Evolutionary conservation across 2,329 filamentous ascomycete genomes (phyloP).

Genomic region (Xylariaceae sp.): DNA sequence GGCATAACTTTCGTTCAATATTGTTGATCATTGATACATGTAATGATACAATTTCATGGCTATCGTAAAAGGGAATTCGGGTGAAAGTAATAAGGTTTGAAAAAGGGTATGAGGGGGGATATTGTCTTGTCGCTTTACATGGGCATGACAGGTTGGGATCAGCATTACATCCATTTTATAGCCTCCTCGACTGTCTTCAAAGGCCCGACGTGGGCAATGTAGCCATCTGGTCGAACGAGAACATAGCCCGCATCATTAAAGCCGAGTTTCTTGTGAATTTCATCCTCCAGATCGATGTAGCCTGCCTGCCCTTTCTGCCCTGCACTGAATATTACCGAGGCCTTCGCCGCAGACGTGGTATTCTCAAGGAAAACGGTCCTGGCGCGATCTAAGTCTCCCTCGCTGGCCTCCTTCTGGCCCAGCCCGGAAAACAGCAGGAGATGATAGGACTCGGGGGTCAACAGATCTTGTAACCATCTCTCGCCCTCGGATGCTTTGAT

Average conservation of each 20-base stretch:
- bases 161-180: conserved; percentile 15
- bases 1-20: not conserved
- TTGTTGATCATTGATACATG: not conserved
- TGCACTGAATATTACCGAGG: conserved; percentile 22
- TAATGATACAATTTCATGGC: not conserved
- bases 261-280: conserved; percentile 24
- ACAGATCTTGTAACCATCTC: conserved; percentile 23
- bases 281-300: conserved; percentile 22
- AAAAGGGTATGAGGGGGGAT: conserved; percentile 9
- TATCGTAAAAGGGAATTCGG: not conserved
- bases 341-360: conserved; percentile 13
- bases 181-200: conserved; percentile 18
- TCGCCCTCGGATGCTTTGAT: conserved; percentile 18
- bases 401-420: conserved; percentile 8
- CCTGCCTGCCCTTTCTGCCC: conserved; percentile 7
- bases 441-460: conserved; percentile 22
- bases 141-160: not conserved
- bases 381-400: conserved; percentile 19
- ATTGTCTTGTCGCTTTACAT: conserved; percentile 2
- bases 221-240: conserved; percentile 28
- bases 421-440: conserved; percentile 27
- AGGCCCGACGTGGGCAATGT: conserved; percentile 28
- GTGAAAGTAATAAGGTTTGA: not conserved
- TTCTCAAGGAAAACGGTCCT: conserved; percentile 16
- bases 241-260: conserved; percentile 24